Conservation (phyloP, 1,139 yeast genomes). For the Hansenula lynferdii region DNA sequence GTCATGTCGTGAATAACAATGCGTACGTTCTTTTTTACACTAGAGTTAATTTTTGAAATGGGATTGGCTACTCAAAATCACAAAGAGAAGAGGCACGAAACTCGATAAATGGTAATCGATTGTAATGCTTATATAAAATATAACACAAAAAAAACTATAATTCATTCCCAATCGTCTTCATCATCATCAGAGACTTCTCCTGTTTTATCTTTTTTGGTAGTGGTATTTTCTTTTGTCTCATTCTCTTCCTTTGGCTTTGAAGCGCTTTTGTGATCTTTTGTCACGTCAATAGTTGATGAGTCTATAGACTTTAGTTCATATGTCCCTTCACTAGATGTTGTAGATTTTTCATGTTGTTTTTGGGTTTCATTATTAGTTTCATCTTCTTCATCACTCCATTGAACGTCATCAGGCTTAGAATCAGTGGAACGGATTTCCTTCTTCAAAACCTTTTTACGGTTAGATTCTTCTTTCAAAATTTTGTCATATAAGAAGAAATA, state of each 20-base stretch:
- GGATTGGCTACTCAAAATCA: too few relatives aligned
- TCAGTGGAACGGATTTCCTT: slow-evolving; percentile 44
- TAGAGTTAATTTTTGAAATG: slow-evolving; percentile 27
- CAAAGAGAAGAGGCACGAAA: too few relatives aligned
- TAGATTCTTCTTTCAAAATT: slow-evolving; percentile 58
- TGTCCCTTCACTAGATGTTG: slow-evolving; percentile 35
- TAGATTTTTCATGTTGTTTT: slow-evolving; percentile 19
- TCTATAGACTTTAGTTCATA: slow-evolving; percentile 34
- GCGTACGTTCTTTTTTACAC: slow-evolving; percentile 76
- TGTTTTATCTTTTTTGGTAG: slow-evolving; percentile 11
- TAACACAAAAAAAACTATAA: too few relatives aligned
- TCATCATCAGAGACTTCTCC: slow-evolving; percentile 27
- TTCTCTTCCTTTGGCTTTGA: too few relatives aligned
- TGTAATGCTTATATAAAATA: too few relatives aligned
- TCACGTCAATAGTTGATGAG: slow-evolving; percentile 29
- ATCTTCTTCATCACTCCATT: slow-evolving; percentile 14
- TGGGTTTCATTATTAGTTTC: slow-evolving; percentile 8
- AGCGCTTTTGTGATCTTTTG: slow-evolving; percentile 11
- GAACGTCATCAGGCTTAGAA: slow-evolving; percentile 39
- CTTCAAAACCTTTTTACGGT: slow-evolving; percentile 57
- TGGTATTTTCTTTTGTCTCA: slow-evolving; percentile 10
- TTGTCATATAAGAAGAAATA: slow-evolving; percentile 56
- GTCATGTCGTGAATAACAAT: slow-evolving; percentile 34
- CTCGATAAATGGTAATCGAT: too few relatives aligned
- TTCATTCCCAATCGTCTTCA: slow-evolving; percentile 56